These are phyloP conservation scores for Rachicladosporium sp. DNA, from an alignment of 2,329 filamentous ascomycete genomes.

Conservation along the genomic window DNA sequence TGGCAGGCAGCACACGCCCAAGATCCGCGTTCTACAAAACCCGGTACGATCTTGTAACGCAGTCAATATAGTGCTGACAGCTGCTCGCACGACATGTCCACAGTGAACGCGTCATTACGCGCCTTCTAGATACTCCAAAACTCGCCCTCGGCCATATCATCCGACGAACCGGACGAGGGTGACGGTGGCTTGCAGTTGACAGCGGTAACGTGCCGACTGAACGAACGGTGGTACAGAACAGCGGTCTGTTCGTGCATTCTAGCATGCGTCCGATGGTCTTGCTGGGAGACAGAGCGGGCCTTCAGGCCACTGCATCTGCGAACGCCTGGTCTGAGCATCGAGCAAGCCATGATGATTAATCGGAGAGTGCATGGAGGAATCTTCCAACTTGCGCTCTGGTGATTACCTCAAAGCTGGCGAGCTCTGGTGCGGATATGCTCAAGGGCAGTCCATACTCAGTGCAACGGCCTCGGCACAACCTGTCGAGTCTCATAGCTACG, in stretches of 20 bases:
- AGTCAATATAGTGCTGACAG: too few relatives aligned
- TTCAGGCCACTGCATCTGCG: conserved; percentile 1
- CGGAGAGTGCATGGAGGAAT: too few relatives aligned
- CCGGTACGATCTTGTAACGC: too few relatives aligned
- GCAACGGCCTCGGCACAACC: conserved; percentile 1
- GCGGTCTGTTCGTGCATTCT: conserved; percentile 4
- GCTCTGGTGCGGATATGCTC: neutral
- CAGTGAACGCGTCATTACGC: too few relatives aligned
- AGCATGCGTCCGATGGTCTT: neutral
- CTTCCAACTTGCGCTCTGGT: neutral
- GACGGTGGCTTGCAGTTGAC: conserved; percentile 5
- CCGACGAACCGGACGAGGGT: too few relatives aligned
- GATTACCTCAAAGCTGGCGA: neutral
- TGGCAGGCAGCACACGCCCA: too few relatives aligned
- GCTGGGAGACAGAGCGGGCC: neutral
- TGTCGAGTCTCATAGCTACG: conserved; percentile 2
- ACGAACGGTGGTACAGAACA: conserved; percentile 3
- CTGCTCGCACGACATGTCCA: too few relatives aligned
- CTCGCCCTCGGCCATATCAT: too few relatives aligned
- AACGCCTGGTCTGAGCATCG: neutral
- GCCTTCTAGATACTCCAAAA: too few relatives aligned
- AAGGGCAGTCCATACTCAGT: neutral
- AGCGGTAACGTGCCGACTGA: conserved; percentile 5
- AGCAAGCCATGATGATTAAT: too few relatives aligned
- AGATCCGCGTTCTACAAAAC: too few relatives aligned